Evolutionary conservation across 495 filamentous ascomycete species (phyloP).

Genomic region (Evernia prunastri): DNA sequence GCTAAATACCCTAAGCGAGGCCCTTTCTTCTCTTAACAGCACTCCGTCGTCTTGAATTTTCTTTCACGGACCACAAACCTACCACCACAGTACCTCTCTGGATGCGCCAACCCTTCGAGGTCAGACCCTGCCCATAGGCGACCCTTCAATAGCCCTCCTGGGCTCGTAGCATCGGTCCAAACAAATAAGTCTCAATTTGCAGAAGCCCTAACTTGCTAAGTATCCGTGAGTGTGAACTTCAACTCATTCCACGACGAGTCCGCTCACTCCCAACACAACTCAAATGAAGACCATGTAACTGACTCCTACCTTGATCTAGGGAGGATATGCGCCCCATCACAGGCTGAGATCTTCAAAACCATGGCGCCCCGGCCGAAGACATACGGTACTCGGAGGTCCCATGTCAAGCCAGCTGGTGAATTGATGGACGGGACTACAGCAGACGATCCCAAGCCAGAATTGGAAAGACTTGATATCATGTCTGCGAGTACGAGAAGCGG

Average conservation of each 20-base stretch:
- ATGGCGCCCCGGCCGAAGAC: slow-evolving; percentile 8
- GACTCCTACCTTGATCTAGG: background rate
- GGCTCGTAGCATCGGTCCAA: background rate
- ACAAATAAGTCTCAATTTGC: background rate
- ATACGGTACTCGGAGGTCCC: background rate
- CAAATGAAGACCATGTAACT: background rate
- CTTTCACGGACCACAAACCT: background rate
- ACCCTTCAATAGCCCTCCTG: background rate
- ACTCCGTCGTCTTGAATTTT: background rate
- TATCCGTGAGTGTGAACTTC: background rate
- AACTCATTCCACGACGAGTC: background rate
- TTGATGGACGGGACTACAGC: background rate
- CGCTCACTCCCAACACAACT: background rate
- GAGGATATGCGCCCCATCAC: background rate
- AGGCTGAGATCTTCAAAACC: background rate
- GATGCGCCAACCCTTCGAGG: background rate
- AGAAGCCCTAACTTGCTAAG: slow-evolving; percentile 2
- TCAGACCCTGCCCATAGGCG: background rate
- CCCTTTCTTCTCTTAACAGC: slow-evolving; percentile 3
- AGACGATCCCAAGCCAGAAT: background rate
- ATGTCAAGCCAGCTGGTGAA: background rate
- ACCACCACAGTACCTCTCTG: background rate
- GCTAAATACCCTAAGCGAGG: slow-evolving; percentile 4
- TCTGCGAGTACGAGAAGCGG: background rate
- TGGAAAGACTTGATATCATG: background rate